Conservation (phyloP, 1,284 basidiomycete genomes). For the Ganoderma boninense region DNA sequence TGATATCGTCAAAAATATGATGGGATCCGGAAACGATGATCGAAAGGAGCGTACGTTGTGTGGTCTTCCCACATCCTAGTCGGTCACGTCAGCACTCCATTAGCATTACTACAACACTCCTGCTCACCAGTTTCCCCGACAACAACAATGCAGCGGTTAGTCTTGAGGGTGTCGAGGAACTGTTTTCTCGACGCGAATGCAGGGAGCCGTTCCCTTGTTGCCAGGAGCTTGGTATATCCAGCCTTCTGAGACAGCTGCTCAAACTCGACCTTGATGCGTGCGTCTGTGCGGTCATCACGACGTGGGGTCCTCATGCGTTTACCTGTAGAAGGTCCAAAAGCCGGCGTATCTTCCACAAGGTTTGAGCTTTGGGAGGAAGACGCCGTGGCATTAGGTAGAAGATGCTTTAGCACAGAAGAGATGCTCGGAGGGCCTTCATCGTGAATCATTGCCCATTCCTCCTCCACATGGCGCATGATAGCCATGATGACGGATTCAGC, state of each 20-base stretch:
- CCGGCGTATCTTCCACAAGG: neutral
- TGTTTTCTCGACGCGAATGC: conserved; percentile 74
- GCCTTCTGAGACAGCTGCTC: conserved; percentile 52
- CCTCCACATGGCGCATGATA: conserved; percentile 80
- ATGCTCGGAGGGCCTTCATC: conserved; percentile 79
- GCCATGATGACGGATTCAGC: conserved; percentile 82
- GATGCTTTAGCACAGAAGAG: conserved; percentile 65
- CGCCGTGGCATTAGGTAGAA: conserved; percentile 54
- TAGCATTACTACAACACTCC: neutral
- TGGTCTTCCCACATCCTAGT: conserved; percentile 89
- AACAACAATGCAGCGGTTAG: conserved; percentile 79
- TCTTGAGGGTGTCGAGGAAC: conserved; percentile 69
- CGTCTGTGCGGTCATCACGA: conserved; percentile 56
- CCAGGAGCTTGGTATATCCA: conserved; percentile 68
- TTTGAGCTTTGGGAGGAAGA: neutral
- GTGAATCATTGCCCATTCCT: conserved; percentile 70
- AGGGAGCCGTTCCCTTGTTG: conserved; percentile 72
- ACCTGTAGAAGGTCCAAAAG: neutral
- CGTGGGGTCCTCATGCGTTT: conserved; percentile 31
- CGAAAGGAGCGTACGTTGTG: conserved; percentile 61
- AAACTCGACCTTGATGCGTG: conserved; percentile 66
- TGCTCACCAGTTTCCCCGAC: conserved; percentile 81
- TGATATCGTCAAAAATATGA: neutral
- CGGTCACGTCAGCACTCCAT: neutral
- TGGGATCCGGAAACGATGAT: neutral